Percentiles rank a stretch among this genome's conserved stretches.
Conservation (phyloP, 1,284 basidiomycete species). For the Fomitopsis schrenkii region DNA sequence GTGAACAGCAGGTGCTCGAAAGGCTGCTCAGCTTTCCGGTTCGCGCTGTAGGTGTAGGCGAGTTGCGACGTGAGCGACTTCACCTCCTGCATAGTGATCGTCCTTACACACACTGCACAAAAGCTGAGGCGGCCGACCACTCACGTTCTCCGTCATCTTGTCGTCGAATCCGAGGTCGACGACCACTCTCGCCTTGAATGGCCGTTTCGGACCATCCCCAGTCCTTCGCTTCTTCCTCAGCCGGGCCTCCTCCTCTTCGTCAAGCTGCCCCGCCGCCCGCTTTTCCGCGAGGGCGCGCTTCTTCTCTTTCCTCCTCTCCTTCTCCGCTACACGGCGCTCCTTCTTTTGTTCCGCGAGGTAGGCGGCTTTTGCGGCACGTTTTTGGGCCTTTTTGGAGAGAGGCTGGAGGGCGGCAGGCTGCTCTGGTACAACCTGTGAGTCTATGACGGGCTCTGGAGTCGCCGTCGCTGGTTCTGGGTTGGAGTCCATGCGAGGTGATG, state of each 20-base stretch:
- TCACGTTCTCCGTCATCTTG: constrained; percentile 89
- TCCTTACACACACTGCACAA: neutral
- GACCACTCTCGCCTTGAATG: constrained; percentile 75
- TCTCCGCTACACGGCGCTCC: constrained; percentile 74
- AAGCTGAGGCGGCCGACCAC: constrained; percentile 21
- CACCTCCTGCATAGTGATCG: constrained; percentile 62
- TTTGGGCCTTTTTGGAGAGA: constrained; percentile 79
- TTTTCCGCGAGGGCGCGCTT: constrained; percentile 52
- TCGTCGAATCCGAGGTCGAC: constrained; percentile 95
- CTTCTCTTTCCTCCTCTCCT: constrained; percentile 65
- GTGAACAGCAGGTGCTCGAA: constrained; percentile 77
- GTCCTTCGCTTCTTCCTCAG: constrained; percentile 40
- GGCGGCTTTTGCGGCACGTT: constrained; percentile 70
- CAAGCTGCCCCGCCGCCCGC: constrained; percentile 50
- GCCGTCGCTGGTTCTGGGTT: neutral
- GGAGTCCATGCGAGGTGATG: neutral
- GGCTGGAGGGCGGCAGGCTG: constrained; percentile 15
- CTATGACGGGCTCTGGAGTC: neutral
- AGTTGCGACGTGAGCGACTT: constrained; percentile 86
- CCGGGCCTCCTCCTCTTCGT: constrained; percentile 36
- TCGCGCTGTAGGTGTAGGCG: constrained; percentile 84
- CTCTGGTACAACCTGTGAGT: neutral
- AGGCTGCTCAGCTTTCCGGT: constrained; percentile 68
- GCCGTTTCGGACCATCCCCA: constrained; percentile 32
- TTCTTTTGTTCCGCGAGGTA: constrained; percentile 65